Evolutionary conservation across 2,329 filamentous ascomycete genomes (phyloP).

Genomic region (Claviceps purpurea): DNA sequence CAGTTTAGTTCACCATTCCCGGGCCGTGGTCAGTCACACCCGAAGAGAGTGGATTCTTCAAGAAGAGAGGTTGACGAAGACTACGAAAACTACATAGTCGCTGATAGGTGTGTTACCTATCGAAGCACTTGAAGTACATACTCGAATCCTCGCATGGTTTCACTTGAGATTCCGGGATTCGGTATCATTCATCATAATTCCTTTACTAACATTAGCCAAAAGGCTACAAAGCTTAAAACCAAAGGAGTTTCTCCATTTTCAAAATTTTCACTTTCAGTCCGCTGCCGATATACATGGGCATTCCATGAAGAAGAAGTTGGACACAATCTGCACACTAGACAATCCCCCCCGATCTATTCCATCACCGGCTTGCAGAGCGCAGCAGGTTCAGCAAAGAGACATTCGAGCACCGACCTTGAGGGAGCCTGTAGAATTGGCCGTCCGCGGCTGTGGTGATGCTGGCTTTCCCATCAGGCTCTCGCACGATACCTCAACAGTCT

Average conservation of each 20-base stretch:
- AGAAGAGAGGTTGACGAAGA: slow-evolving; percentile 26
- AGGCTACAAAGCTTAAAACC: slow-evolving; percentile 29
- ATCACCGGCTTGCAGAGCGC: slow-evolving; percentile 25
- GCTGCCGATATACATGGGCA: slow-evolving; percentile 34
- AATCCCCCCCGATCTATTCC: slow-evolving; percentile 32
- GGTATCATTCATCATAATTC: not conserved
- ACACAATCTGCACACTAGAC: slow-evolving; percentile 31
- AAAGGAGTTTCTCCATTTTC: slow-evolving; percentile 33
- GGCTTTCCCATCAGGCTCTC: slow-evolving; percentile 17
- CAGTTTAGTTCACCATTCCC: slow-evolving; percentile 17
- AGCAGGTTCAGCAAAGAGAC: slow-evolving; percentile 21
- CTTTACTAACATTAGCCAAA: slow-evolving; percentile 7
- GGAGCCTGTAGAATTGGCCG: slow-evolving; percentile 33
- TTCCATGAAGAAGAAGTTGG: slow-evolving; percentile 42
- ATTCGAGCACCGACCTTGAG: slow-evolving; percentile 26
- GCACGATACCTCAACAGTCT: slow-evolving; percentile 32
- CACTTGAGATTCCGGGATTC: not conserved
- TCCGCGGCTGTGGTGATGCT: slow-evolving; percentile 24
- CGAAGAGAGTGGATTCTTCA: slow-evolving; percentile 18
- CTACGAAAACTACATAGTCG: slow-evolving; percentile 29
- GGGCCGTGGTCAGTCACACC: slow-evolving; percentile 23
- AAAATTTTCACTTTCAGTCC: slow-evolving; percentile 33
- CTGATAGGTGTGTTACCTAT: slow-evolving; percentile 20
- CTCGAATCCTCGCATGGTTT: not conserved
- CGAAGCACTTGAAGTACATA: not conserved